A percentile compares a stretch with the other conserved stretches of the same genome.
Evolutionary conservation across 192 early-diverging fungal species (phyloP).

Genomic region (Coemansia sp.): DNA sequence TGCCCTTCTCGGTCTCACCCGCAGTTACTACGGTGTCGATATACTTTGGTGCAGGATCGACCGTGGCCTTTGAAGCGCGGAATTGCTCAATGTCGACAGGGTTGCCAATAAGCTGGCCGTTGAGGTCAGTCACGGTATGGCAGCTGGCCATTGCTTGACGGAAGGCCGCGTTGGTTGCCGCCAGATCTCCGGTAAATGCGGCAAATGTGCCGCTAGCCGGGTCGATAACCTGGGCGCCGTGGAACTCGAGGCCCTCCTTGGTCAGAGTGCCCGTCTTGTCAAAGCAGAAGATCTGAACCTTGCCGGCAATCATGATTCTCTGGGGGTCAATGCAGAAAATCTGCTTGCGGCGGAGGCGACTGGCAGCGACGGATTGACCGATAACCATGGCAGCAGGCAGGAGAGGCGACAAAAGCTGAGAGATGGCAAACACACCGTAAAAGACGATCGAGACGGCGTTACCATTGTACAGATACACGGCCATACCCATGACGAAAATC

Average conservation of each 20-base stretch:
- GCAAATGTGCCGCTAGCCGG: background rate
- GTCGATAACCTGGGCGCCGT: slow-evolving; percentile 25
- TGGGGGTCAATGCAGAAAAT: slow-evolving; percentile 61
- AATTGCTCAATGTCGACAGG: slow-evolving; percentile 24
- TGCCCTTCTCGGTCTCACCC: slow-evolving; percentile 3
- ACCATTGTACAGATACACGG: slow-evolving; percentile 40
- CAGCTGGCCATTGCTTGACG: slow-evolving; percentile 34
- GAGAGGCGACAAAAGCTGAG: slow-evolving; percentile 57
- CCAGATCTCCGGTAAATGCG: background rate
- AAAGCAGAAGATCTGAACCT: slow-evolving; percentile 63
- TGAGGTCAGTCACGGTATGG: slow-evolving; percentile 52
- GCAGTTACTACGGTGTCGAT: slow-evolving; percentile 47
- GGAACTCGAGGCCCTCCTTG: slow-evolving; percentile 61
- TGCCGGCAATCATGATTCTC: slow-evolving; percentile 60
- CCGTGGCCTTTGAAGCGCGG: slow-evolving; percentile 15
- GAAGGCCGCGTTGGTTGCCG: background rate
- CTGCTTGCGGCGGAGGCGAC: slow-evolving; percentile 49
- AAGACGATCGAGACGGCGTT: slow-evolving; percentile 51
- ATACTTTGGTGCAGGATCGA: slow-evolving; percentile 12
- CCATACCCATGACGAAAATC: slow-evolving; percentile 27
- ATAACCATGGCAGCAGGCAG: slow-evolving; percentile 61
- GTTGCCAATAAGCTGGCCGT: slow-evolving; percentile 18
- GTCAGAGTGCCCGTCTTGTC: slow-evolving; percentile 69
- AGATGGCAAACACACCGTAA: slow-evolving; percentile 59
- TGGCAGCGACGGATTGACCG: slow-evolving; percentile 56